A percentile compares a stretch with the other conserved stretches of the same genome.
phyloP scores from a whole-genome alignment of 2,329 filamentous ascomycete genomes.

The Herpomyces periplanetae region DNA sequence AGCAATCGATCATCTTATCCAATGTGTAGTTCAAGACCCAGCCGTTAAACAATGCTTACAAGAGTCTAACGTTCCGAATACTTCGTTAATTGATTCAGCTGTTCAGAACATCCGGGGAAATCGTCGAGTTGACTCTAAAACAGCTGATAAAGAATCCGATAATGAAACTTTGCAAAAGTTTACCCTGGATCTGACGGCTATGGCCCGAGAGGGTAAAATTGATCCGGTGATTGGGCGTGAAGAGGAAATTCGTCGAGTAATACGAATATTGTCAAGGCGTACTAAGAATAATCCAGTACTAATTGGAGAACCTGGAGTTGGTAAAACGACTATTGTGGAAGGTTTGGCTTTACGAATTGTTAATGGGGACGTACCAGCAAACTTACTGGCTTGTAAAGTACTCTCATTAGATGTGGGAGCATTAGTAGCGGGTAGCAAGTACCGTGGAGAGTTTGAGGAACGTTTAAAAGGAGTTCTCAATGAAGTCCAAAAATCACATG shows the following conservation, averaged over 20 bases:
- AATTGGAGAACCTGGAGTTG: constrained; percentile 88
- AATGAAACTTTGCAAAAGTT: constrained; percentile 92
- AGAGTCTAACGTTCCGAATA: constrained; percentile 62
- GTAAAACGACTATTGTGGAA: constrained; percentile 92
- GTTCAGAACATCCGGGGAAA: constrained; percentile 68
- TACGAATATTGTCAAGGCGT: constrained; percentile 58
- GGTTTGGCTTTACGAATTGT: constrained; percentile 79
- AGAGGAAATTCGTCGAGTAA: constrained; percentile 66
- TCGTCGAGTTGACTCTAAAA: constrained; percentile 73
- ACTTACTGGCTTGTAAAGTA: constrained; percentile 64
- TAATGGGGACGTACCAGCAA: constrained; percentile 81
- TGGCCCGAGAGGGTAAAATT: constrained; percentile 88
- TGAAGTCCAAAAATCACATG: constrained; percentile 71
- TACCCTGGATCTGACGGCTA: constrained; percentile 86
- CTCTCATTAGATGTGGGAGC: constrained; percentile 83
- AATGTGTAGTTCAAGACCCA: constrained; percentile 36
- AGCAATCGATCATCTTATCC: constrained; percentile 74
- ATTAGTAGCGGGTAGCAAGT: constrained; percentile 86
- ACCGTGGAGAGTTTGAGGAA: constrained; percentile 91
- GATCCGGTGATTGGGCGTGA: constrained; percentile 89
- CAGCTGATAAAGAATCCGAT: constrained; percentile 61
- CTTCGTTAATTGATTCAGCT: constrained; percentile 63
- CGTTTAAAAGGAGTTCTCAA: constrained; percentile 96
- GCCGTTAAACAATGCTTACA: constrained; percentile 30
- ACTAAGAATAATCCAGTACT: constrained; percentile 97